Evolutionary conservation across 2,329 filamentous ascomycete genomes (phyloP).

Genomic region (Beauveria scarabaeidicola): DNA sequence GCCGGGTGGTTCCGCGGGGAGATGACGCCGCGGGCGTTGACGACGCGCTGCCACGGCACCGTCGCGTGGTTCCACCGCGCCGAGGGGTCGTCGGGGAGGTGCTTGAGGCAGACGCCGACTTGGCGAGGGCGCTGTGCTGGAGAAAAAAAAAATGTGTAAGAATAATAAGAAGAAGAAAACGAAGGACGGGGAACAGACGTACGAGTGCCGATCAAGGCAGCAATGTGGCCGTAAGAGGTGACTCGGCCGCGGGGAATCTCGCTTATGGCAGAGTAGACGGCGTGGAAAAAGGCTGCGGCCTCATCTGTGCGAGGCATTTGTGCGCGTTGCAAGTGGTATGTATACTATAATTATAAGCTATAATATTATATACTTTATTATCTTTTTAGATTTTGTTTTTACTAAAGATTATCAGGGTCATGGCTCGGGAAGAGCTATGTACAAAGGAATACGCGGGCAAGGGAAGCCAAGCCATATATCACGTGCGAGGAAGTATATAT

Average conservation of each 20-base stretch:
- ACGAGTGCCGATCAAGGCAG: slow-evolving; percentile 65
- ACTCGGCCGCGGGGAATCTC: slow-evolving; percentile 77
- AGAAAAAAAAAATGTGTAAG: neutral
- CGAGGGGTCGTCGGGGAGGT: slow-evolving; percentile 52
- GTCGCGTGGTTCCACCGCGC: slow-evolving; percentile 60
- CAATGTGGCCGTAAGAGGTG: slow-evolving; percentile 81
- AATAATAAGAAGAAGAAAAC: neutral
- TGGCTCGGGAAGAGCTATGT: too few relatives aligned
- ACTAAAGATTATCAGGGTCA: too few relatives aligned
- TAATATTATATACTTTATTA: too few relatives aligned
- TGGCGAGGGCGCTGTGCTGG: slow-evolving; percentile 67
- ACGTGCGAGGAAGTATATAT: too few relatives aligned
- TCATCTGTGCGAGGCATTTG: slow-evolving; percentile 65
- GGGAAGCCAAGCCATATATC: too few relatives aligned
- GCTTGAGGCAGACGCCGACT: slow-evolving; percentile 83
- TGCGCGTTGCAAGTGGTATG: neutral
- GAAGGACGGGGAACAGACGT: slow-evolving; percentile 23
- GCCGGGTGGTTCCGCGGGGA: slow-evolving; percentile 58
- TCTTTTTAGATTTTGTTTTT: too few relatives aligned
- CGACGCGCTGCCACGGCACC: slow-evolving; percentile 91
- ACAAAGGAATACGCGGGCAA: too few relatives aligned
- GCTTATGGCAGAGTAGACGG: slow-evolving; percentile 77
- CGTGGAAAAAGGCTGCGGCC: slow-evolving; percentile 62
- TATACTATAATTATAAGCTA: too few relatives aligned
- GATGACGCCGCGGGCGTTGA: slow-evolving; percentile 79